Conservation (phyloP, 2,329 filamentous ascomycete genomes). For the Cercospora sp. region DNA sequence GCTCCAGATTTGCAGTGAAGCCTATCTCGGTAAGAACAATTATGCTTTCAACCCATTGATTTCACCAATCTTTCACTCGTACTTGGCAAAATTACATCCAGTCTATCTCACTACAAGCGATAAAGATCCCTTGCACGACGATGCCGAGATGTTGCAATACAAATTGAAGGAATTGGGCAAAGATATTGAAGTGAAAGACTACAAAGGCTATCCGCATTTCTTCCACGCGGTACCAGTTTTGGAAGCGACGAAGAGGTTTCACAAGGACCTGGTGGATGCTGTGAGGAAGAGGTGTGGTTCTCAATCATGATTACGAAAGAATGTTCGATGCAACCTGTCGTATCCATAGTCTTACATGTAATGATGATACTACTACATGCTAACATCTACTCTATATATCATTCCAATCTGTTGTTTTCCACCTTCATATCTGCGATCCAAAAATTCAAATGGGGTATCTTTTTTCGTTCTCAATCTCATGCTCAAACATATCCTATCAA, state of each 20-base stretch:
- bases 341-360: neutral
- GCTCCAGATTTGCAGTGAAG: too few relatives aligned
- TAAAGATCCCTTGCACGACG: neutral
- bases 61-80: too few relatives aligned
- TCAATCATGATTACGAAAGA: too few relatives aligned
- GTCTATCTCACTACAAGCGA: neutral
- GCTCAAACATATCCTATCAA: neutral
- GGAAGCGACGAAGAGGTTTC: neutral
- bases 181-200: neutral
- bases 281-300: neutral
- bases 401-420: neutral
- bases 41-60: too few relatives aligned
- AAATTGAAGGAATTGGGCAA: neutral
- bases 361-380: neutral
- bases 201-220: neutral
- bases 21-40: too few relatives aligned
- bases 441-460: neutral
- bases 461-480: neutral
- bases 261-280: neutral
- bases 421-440: neutral
- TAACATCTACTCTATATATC: neutral
- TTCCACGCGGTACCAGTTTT: neutral
- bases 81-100: too few relatives aligned
- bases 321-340: neutral
- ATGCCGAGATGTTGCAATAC: neutral